phyloP scores from a whole-genome alignment of 2,329 filamentous ascomycete species.

The Ilyonectria robusta region DNA sequence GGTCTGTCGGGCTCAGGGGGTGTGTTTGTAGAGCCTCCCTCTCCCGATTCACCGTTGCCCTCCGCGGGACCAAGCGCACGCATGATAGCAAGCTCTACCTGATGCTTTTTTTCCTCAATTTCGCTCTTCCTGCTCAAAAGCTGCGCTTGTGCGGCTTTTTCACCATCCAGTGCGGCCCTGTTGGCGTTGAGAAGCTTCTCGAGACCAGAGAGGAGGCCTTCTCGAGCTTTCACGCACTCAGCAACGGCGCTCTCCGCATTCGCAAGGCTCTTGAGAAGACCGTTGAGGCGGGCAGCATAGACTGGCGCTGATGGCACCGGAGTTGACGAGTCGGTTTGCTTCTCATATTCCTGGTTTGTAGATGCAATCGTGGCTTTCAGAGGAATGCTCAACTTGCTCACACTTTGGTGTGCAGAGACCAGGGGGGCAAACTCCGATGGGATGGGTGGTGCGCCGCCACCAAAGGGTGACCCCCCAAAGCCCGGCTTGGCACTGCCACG shows the following conservation, averaged over 20 bases:
- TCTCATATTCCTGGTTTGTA: slow-evolving; percentile 87
- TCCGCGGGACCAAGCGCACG: slow-evolving; percentile 79
- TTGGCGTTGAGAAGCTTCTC: slow-evolving; percentile 87
- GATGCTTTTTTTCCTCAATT: slow-evolving; percentile 86
- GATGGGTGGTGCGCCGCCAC: slow-evolving; percentile 70
- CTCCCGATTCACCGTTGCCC: slow-evolving; percentile 63
- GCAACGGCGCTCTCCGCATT: slow-evolving; percentile 91
- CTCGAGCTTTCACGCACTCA: slow-evolving; percentile 89
- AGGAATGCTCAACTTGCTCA: slow-evolving; percentile 80
- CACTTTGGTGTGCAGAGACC: slow-evolving; percentile 79
- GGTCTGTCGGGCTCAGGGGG: slow-evolving; percentile 78
- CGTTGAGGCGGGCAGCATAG: slow-evolving; percentile 89
- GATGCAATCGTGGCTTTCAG: slow-evolving; percentile 77
- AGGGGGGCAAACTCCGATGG: slow-evolving; percentile 84
- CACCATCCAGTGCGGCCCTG: slow-evolving; percentile 76
- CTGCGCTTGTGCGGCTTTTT: slow-evolving; percentile 76
- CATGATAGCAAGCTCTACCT: slow-evolving; percentile 94
- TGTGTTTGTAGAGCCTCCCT: slow-evolving; percentile 61
- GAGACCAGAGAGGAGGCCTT: slow-evolving; percentile 81
- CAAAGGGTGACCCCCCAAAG: slow-evolving; percentile 70
- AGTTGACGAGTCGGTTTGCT: slow-evolving; percentile 80
- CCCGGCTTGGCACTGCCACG: slow-evolving; percentile 66
- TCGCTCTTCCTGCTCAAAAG: slow-evolving; percentile 77
- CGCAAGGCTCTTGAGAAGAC: slow-evolving; percentile 89
- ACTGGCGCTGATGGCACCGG: slow-evolving; percentile 86